Percentiles rank a stretch among this genome's conserved stretches.
These are phyloP conservation scores for Dictyostelium intermedium DNA, from an alignment of 78 protist species.

Conservation along the genomic window DNA sequence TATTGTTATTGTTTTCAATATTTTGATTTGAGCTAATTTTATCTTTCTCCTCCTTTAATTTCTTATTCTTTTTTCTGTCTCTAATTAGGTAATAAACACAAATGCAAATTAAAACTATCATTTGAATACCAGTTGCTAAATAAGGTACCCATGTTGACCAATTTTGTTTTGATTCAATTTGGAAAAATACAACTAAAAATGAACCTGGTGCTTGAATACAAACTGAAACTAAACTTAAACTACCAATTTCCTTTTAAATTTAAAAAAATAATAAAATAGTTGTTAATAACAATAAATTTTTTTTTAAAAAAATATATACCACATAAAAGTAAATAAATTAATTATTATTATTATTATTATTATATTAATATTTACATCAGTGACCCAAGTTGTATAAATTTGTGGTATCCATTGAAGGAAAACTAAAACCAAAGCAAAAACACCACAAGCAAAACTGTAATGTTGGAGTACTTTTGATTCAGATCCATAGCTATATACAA, in stretches of 20 bases:
- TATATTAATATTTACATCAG: not conserved
- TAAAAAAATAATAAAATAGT: not conserved
- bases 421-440: slow-evolving; percentile 39
- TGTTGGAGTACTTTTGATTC: not conserved
- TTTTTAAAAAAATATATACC: not conserved
- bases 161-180: slow-evolving; percentile 12
- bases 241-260: slow-evolving; percentile 26
- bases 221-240: slow-evolving; percentile 48
- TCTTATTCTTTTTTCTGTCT: slow-evolving; percentile 28
- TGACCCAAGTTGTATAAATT: slow-evolving; percentile 50
- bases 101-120: not conserved
- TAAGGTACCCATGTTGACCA: slow-evolving; percentile 76
- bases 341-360: not conserved
- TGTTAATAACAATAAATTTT: not conserved
- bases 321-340: not conserved
- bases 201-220: slow-evolving; percentile 76
- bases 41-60: not conserved
- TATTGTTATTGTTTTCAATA: not conserved
- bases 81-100: slow-evolving; percentile 45
- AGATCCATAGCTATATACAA: slow-evolving; percentile 4
- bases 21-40: not conserved
- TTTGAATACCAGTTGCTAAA: slow-evolving; percentile 62
- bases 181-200: slow-evolving; percentile 35
- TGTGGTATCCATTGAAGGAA: slow-evolving; percentile 74
- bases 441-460: slow-evolving; percentile 37